Evolutionary conservation across 257 asterid species (phyloP), one percentile per base, ranked within the genome.

Genomic region (Penstemon davidsonii): DNA sequence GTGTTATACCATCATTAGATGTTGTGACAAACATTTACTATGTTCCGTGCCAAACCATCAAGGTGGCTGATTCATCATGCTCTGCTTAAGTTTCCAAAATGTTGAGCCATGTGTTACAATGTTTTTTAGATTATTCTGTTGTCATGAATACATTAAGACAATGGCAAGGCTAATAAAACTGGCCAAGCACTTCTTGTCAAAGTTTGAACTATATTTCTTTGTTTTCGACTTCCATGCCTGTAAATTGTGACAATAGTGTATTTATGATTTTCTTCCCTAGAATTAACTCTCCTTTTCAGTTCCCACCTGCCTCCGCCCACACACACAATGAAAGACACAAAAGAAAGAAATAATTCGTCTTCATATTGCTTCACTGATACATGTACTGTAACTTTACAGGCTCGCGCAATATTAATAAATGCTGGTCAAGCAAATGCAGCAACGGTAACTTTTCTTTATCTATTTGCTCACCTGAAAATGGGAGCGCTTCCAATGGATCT

Each of bases 371-470:
- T 62, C 12, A 74, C 68, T 76, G 73, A 80, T 67, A n/a, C 54
- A 61, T 60, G 41, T 66, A 33, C 38, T 60, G 51, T 52, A 52
- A 60, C 71, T 68, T 80, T 69, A 81, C 89, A 93, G 97, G 96
- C 92, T 72, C 99, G 99, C 76, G 99, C 97, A 4, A 83, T 93
- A 61, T 77, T 93, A 77, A 91, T 93, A 80, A 90, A 93, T 84
- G 99, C 97, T 68, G 99, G 99, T 63, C 99, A 93, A 83, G 99
- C 99, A 61, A 93, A 94, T 84, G 99, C 99, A 8, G 97, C 96
- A 42, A 94, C 99, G 68, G 99, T 90, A 86, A 85, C 70, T 78
- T 64, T 70, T 76, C 73, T 64, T 62, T 40, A 45, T 44, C 67
- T 61, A 50, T 69, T 50, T 74, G 37, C 47, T 65, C 55, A 43